Base-by-base conservation (phyloP, 2,329 filamentous ascomycete species). In the Calonectria pteridis region DNA sequence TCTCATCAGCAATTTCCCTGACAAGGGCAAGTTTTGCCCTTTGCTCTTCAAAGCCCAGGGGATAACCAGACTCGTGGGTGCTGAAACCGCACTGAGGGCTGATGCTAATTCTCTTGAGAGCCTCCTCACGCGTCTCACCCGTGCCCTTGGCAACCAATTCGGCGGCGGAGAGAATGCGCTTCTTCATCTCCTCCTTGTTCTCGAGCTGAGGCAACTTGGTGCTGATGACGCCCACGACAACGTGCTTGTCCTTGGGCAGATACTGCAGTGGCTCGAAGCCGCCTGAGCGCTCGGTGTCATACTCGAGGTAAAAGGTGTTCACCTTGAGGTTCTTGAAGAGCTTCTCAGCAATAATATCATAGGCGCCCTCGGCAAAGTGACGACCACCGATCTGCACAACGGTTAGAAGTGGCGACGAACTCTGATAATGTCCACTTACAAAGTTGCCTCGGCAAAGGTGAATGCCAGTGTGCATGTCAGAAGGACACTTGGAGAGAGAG, bases 41-140 rank as follows among this genome's bases (percentile, higher is more conserved):
- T 92, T 95, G 93, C 75, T 94, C 93, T 58, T 94, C 90, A 75
- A 91, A 87, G 28, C 88, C 89, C 68, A 96, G 87, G 18, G 91
- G 89, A 81, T 96, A 95, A 0, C 94, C 94, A 79, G 90, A 91
- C 77, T 93, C 91, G 82, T 96, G 94, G 43, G 92, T 94, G 43
- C 93, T 94, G 83, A 94, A 94, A 7, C 92, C 93, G 81, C 93
- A 94, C 85, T 95, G 93, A 0, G 93, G 93, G 81, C 91, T 93
- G 23, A 94, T 89, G 69, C 89, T 89, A 62, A 95, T 85, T 77
- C 92, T 90, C 84, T 93, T 89, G 16, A 96, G 86, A 0, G 93
- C 93, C 82, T 95, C 90, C 82, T 94, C 90, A 58, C 88, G 87
- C 2, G 87, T 90, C 84, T 93, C 88, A 13, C 89, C 90, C 67